Evolutionary conservation across 1,284 basidiomycete species (phyloP).

Genomic region (Schizophyllum amplum): DNA sequence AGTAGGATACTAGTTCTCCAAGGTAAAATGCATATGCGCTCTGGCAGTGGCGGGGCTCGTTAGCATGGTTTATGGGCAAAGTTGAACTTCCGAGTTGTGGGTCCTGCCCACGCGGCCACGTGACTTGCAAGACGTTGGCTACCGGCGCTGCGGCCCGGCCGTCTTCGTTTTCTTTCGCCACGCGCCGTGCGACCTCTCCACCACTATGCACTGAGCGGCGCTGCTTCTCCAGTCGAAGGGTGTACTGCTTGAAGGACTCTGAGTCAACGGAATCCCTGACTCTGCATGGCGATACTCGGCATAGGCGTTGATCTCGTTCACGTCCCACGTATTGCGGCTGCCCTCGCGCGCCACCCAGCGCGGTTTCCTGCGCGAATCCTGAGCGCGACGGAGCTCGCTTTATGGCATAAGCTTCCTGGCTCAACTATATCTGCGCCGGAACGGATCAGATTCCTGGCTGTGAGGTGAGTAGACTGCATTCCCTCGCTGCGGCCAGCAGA

Average conservation of each 20-base stretch:
- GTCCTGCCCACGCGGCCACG: not conserved
- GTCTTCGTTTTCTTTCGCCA: not conserved
- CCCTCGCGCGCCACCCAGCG: constrained; percentile 41
- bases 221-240: not conserved
- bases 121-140: not conserved
- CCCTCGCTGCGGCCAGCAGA: not conserved
- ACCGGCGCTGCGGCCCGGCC: no score
- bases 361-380: constrained; percentile 58
- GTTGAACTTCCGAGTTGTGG: not conserved
- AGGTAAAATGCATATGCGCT: no score
- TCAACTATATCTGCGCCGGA: not conserved
- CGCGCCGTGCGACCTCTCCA: not conserved
- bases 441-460: not conserved
- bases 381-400: constrained; percentile 39
- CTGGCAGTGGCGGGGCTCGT: not conserved
- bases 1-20: no score
- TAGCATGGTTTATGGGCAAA: not conserved
- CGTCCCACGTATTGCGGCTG: constrained; percentile 51
- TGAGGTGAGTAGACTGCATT: not conserved
- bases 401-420: constrained; percentile 24
- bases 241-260: no score
- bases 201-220: not conserved
- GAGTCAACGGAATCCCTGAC: not conserved
- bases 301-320: constrained; percentile 76
- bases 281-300: constrained; percentile 53